Evolutionary conservation across 1,139 yeast species (phyloP), one percentile per base, ranked within the genome.

Genomic region (Debaryomycetaceae sp.): DNA sequence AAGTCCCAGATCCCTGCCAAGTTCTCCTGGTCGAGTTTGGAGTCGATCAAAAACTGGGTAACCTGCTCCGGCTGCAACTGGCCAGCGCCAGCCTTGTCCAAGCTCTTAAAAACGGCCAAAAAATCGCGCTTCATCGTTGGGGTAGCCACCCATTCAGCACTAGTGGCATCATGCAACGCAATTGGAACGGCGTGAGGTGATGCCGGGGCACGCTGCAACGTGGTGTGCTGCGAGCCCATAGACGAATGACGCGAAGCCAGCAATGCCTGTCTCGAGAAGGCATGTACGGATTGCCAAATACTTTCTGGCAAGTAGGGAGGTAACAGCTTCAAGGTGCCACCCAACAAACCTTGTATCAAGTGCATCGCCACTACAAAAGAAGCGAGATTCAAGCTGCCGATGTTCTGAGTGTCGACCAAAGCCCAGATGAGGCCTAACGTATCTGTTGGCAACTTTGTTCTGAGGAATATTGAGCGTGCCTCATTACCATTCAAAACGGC

Each of bases 321-420:
- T 34, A 85, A 58, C 34, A 72, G 72, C 33, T 67, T 68, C 39
- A 82, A 58, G 5, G 72, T 45, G n/a, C 86, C 81, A 45, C 75
- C 72, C 47, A 85, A 61, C 26, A 78, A 59, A 31, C 86, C 77
- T 51, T 87, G 96, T 37, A 92, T 83, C 47, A 92, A 66, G 55
- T 83, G 94, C 98, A 92, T 90, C 6, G 98, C 97, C 42, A 90
- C 71, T 23, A 83, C 73, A 45, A 92, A 90, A 43, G 83, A 87
- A 15, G 76, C 66, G 45, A 75, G 70, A 35, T 71, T 68, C 44
- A 90, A 69, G 31, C 69, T 64, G 5, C 98, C 98, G 3, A 70
- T 53, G 40, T 76, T 77, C 32, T 73, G 70, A 35, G 75, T 71
- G 50, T 92, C 98, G 20, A 82, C 90, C 37, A 90, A 63, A 33